These are phyloP conservation scores for bread wheat (Triticum aestivum) DNA, from an alignment of 176 grass and related monocot genomes.

Conservation along the genomic window DNA sequence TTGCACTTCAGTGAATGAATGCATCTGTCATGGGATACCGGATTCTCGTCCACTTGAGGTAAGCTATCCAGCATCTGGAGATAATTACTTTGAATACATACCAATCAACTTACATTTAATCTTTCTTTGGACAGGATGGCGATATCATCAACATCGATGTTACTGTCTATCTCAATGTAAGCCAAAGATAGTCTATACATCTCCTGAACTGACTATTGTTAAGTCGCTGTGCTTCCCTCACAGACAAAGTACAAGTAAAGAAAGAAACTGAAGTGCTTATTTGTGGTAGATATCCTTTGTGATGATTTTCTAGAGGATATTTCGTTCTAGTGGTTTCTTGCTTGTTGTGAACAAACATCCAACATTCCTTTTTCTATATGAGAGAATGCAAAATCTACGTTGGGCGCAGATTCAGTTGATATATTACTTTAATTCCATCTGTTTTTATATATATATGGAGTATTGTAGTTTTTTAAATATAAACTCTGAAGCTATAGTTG, in stretches of 20 bases:
- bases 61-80: constrained; percentile 9
- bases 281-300: constrained; percentile 6
- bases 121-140: constrained; percentile 64
- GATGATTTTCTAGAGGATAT: constrained; percentile 1
- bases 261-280: constrained; percentile 2
- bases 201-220: constrained; percentile 14
- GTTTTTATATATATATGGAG: neutral
- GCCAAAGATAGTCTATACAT: constrained; percentile 20
- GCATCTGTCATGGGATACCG: constrained; percentile 96
- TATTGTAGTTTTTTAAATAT: neutral
- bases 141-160: constrained; percentile 99
- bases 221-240: neutral
- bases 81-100: neutral
- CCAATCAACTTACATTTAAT: constrained; percentile 17
- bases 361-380: neutral
- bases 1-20: constrained; percentile 96
- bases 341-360: neutral
- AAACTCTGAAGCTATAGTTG: neutral
- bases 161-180: constrained; percentile 96
- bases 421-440: constrained; percentile 11
- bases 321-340: constrained; percentile 4
- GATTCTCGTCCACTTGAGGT: constrained; percentile 94
- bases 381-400: neutral
- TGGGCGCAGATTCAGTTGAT: neutral
- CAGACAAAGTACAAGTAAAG: neutral